Evolutionary conservation across 805 yeast genomes (phyloP).

Genomic region (Ogataea angusta): DNA sequence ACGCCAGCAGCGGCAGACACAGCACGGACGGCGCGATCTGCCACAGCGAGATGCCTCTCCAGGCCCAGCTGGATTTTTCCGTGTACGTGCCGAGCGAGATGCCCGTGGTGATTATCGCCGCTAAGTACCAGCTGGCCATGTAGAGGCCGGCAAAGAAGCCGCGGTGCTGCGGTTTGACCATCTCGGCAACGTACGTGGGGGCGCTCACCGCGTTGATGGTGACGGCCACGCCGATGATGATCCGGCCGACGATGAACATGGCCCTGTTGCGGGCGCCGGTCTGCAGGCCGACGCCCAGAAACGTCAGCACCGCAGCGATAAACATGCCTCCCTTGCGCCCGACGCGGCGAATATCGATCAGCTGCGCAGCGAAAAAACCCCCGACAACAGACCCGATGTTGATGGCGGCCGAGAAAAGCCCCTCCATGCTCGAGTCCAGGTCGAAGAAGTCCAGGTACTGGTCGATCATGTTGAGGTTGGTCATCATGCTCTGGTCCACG

Average conservation of each 20-base stretch:
- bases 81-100: slow-evolving; percentile 30
- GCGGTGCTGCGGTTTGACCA: slow-evolving; percentile 31
- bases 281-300: slow-evolving; percentile 37
- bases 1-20: slow-evolving; percentile 18
- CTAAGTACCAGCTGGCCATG: slow-evolving; percentile 31
- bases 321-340: slow-evolving; percentile 34
- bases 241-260: slow-evolving; percentile 37
- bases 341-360: slow-evolving; percentile 20
- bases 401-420: slow-evolving; percentile 28
- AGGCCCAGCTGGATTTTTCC: slow-evolving; percentile 28
- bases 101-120: slow-evolving; percentile 29
- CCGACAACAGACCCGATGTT: slow-evolving; percentile 28
- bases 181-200: slow-evolving; percentile 36
- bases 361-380: slow-evolving; percentile 26
- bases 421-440: slow-evolving; percentile 23
- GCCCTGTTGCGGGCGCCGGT: slow-evolving; percentile 36
- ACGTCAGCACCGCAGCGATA: slow-evolving; percentile 23
- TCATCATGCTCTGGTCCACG: slow-evolving; percentile 28
- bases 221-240: slow-evolving; percentile 37
- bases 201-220: slow-evolving; percentile 32
- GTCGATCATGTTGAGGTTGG: slow-evolving; percentile 27
- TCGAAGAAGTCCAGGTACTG: slow-evolving; percentile 24
- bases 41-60: slow-evolving; percentile 31
- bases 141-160: slow-evolving; percentile 29
- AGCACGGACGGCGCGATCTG: slow-evolving; percentile 28